These are phyloP conservation scores for Boletales sp. DNA, from an alignment of 768 basidiomycete genomes.

Conservation along the genomic window DNA sequence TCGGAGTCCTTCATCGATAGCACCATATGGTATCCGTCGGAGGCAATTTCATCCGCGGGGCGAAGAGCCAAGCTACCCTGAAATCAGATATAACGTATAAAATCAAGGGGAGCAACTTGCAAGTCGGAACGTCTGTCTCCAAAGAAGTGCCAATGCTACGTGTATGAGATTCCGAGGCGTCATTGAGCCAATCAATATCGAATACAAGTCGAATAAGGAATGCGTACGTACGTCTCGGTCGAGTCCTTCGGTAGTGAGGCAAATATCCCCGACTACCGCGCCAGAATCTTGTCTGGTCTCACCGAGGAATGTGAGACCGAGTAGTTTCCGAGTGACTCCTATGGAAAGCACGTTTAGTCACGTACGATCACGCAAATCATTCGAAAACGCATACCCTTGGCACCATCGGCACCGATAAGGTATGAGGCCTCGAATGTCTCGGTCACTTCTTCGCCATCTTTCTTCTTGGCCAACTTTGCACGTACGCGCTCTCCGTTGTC, in stretches of 20 bases:
- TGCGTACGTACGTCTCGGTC: slow-evolving; percentile 21
- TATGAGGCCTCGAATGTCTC: slow-evolving; percentile 31
- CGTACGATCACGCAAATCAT: not conserved
- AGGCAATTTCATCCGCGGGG: slow-evolving; percentile 1
- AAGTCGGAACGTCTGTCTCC: slow-evolving; percentile 4
- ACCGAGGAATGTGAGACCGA: slow-evolving; percentile 41
- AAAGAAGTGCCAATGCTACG: slow-evolving; percentile 22
- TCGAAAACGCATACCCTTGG: slow-evolving; percentile 17
- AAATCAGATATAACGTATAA: not conserved
- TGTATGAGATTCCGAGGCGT: not conserved
- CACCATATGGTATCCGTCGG: slow-evolving; percentile 14
- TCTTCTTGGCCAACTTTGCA: slow-evolving; percentile 32
- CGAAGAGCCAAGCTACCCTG: not conserved
- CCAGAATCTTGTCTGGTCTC: slow-evolving; percentile 32
- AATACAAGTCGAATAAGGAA: not conserved
- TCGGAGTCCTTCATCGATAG: slow-evolving; percentile 2
- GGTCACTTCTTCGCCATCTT: slow-evolving; percentile 17
- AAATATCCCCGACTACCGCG: slow-evolving; percentile 37
- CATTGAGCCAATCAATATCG: no score
- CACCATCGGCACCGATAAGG: no score
- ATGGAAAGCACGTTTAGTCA: not conserved
- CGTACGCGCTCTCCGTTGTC: slow-evolving; percentile 36
- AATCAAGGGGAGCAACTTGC: not conserved
- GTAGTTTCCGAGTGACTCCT: slow-evolving; percentile 37
- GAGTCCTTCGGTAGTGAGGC: slow-evolving; percentile 28